Base-by-base conservation (phyloP, 768 basidiomycete genomes). In the Trametes meyenii region DNA sequence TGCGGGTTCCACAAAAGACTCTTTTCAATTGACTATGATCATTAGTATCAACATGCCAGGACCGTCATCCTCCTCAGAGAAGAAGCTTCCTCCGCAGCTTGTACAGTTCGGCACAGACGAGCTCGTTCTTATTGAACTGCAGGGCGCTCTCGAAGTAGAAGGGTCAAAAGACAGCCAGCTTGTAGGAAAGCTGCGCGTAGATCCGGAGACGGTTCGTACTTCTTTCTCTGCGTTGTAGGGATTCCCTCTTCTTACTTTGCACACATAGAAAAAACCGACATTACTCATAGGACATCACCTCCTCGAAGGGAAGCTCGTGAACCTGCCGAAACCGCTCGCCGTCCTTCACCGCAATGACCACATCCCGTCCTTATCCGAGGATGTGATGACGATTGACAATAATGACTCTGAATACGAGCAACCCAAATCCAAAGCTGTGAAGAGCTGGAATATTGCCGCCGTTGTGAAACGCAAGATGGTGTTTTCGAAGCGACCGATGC, bases 211-310 rank as follows among this genome's bases (percentile, higher is more conserved):
- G 67, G 88, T 89, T 67, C 69, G 84, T 76, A n/a, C 26, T 40
- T 42, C 50, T 23, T 23, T 38, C 40, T 8, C 17, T 6, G 35
- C 35, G 8, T 3, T 12, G 17, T 48, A 11, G n/a, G 12, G 33
- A 26, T 33, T 16, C 5, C 33, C 43, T 10, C 19, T 13, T 13
- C 23, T 50, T 24, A 50, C 23, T 23, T 43, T 19, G 17, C 50
- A 17, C 14, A 23, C 16, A 26, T 50, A 93, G 92, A 87, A 84
- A 63, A 91, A 88, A 66, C 86, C 92, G 3, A 93, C 86, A 2
- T 80, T 98, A 6, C 73, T 80, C 55, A 90, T 98, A 61, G 95
- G 95, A 13, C 88, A 96, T 74, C 94, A 97, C 69, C 79, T 95
- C 33, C 85, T 98, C 5, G 96, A 98, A 70, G 95, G 95, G 55